Evolutionary conservation across 2,329 filamentous ascomycete species (phyloP), one percentile per base, ranked within the genome.

Genomic region (Exophiala sp.): DNA sequence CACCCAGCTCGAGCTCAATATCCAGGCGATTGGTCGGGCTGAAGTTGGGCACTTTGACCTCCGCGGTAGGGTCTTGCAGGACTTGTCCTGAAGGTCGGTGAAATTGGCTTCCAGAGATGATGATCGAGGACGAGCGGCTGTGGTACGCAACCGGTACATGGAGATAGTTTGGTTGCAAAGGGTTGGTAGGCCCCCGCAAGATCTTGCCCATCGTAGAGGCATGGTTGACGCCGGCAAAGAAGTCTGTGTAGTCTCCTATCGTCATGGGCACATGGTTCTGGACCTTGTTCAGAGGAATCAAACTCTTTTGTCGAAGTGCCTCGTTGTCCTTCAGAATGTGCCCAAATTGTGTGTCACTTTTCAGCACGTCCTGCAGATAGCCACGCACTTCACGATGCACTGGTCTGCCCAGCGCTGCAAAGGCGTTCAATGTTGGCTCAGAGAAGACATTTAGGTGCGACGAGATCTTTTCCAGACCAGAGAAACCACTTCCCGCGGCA

Each of bases 1-100:
- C 91, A 87, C 86, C 89, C 11, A 94, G 72, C 69, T 94, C 89
- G 1, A 94, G 77, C 69, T 94, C 89, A 33, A 91, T 83, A 64
- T 94, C 89, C 1, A 94, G 73, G 63, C 81, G 82, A 60, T 81
- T 78, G 65, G 78, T 83, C 0, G 86, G 80, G 8, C 77, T 79
- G 58, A 88, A 84, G 2, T 47, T 44, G 7, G 52, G 34, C 7
- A 16, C 16, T 18, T 47, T 50, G 11, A 36, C 29, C 16, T n/a
- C 11, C 9, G 35, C 35, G 3, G 29, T 52, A 5, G 41, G 34
- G n/a, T 54, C 50, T 14, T 2, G 38, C 35, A 38, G 35, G 35
- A 38, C 3, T 10, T 38, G 35, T 4, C 35, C 3, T 3, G 9
- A 3, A 38, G 35, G 35, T 3, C 35, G 35, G 9, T 38, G 35